These are phyloP conservation scores for Nevesoporus exiguus DNA, from an alignment of 768 basidiomycete genomes.

Conservation along the genomic window DNA sequence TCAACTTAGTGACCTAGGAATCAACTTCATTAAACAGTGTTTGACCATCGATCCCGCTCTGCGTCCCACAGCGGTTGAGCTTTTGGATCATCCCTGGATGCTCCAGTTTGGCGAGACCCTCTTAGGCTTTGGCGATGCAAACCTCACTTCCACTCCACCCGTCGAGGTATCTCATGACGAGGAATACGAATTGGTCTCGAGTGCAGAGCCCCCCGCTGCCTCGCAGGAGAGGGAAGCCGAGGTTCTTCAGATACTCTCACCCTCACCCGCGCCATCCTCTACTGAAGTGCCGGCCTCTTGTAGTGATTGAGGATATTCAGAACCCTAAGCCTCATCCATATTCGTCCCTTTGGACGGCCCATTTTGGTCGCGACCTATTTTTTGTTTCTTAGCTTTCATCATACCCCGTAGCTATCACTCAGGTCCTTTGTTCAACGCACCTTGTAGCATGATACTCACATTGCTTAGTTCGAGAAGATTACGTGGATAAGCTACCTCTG, in stretches of 20 bases:
- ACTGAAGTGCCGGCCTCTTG: slow-evolving; percentile 32
- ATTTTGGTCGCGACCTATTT: neutral
- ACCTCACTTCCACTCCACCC: slow-evolving; percentile 49
- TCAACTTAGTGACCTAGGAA: slow-evolving; percentile 84
- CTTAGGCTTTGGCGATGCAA: slow-evolving; percentile 62
- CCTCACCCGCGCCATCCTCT: slow-evolving; percentile 50
- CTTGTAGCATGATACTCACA: slow-evolving; percentile 8
- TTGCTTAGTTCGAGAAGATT: neutral
- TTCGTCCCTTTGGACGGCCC: neutral
- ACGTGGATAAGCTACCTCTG: neutral
- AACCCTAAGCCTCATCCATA: neutral
- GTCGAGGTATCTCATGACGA: slow-evolving; percentile 45
- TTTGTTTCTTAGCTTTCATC: slow-evolving; percentile 1
- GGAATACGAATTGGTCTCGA: slow-evolving; percentile 47
- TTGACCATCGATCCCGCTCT: slow-evolving; percentile 80
- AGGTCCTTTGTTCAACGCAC: neutral
- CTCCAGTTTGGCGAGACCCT: slow-evolving; percentile 73
- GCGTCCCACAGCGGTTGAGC: slow-evolving; percentile 80
- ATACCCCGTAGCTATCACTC: slow-evolving; percentile 18
- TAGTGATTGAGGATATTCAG: slow-evolving; percentile 19
- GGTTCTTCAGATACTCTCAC: slow-evolving; percentile 48
- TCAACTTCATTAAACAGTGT: slow-evolving; percentile 91
- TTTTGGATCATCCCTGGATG: slow-evolving; percentile 91
- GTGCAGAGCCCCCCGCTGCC: slow-evolving; percentile 54
- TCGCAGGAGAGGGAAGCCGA: slow-evolving; percentile 62